phyloP scores from a whole-genome alignment of 2,329 filamentous ascomycete genomes.

The Colletotrichum zoysiae region DNA sequence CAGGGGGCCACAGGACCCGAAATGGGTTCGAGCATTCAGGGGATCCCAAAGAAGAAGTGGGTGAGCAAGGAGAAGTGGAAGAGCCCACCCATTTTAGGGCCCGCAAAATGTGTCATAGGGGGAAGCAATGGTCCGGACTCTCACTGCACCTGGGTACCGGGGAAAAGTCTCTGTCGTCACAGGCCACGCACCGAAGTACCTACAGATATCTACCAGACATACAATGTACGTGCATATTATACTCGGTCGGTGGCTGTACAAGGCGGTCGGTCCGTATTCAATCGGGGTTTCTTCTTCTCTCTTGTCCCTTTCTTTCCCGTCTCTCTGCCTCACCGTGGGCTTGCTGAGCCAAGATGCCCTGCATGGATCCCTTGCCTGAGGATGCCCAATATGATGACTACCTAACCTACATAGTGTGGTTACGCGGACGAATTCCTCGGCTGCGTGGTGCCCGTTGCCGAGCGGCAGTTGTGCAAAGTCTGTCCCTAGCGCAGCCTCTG shows the following conservation, averaged over 20 bases:
- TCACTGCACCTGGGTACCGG: background rate
- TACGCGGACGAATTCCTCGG: slow-evolving; percentile 6
- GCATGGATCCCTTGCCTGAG: slow-evolving; percentile 13
- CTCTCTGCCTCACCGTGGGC: background rate
- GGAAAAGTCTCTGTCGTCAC: slow-evolving; percentile 15
- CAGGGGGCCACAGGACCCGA: slow-evolving; percentile 10
- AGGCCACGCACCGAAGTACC: no score
- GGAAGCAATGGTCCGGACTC: background rate
- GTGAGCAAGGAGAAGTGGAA: background rate
- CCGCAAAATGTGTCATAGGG: slow-evolving; percentile 26
- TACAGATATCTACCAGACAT: no score
- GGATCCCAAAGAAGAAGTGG: slow-evolving; percentile 20
- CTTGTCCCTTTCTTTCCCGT: background rate
- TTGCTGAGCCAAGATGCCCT: slow-evolving; percentile 9
- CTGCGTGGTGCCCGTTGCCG: slow-evolving; percentile 14
- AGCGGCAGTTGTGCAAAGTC: slow-evolving; percentile 18
- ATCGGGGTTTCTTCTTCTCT: slow-evolving; percentile 10
- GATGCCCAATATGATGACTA: no score
- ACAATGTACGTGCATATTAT: no score
- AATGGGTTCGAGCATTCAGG: slow-evolving; percentile 21
- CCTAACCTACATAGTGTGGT: slow-evolving; percentile 11
- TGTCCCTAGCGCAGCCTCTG: slow-evolving; percentile 2
- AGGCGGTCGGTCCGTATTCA: background rate
- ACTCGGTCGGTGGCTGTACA: no score
- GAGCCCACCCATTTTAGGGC: slow-evolving; percentile 1